These are phyloP conservation scores for Aspergillus felis DNA, from an alignment of 2,329 filamentous ascomycete genomes.

Conservation along the genomic window DNA sequence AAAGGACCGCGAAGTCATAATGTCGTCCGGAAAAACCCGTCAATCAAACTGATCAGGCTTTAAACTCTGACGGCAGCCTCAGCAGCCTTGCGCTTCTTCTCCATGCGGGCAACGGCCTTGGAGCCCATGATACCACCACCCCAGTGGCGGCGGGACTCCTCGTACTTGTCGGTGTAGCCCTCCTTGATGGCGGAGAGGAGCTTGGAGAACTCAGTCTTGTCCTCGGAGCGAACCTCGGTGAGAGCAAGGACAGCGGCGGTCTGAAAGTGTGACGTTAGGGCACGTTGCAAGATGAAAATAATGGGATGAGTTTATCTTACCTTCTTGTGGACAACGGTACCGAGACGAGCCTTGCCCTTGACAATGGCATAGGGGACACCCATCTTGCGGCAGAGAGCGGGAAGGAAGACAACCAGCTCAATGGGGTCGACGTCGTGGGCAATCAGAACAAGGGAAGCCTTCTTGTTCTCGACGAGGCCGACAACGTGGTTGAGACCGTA, in stretches of 20 bases:
- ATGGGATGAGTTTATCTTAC: slow-evolving; percentile 42
- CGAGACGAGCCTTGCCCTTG: slow-evolving; percentile 99
- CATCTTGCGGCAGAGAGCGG: slow-evolving; percentile 99
- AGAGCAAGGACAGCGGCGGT: slow-evolving; percentile 93
- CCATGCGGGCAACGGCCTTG: slow-evolving; percentile 75
- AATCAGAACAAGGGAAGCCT: slow-evolving; percentile 95
- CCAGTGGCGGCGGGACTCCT: slow-evolving; percentile 89
- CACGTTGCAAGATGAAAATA: background rate
- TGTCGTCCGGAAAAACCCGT: slow-evolving; percentile 23
- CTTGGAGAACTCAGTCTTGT: slow-evolving; percentile 98
- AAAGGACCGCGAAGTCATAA: slow-evolving; percentile 14
- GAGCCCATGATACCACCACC: slow-evolving; percentile 99
- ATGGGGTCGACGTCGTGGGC: slow-evolving; percentile 99
- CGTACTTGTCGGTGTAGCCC: slow-evolving; percentile 93
- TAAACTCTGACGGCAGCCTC: slow-evolving; percentile 98
- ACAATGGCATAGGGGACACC: slow-evolving; percentile 98
- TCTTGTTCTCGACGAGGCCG: slow-evolving; percentile 98
- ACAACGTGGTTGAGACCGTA: slow-evolving; percentile 99
- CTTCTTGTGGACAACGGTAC: slow-evolving; percentile 99
- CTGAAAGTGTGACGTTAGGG: slow-evolving; percentile 45
- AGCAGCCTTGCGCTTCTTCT: slow-evolving; percentile 92
- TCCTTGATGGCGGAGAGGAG: slow-evolving; percentile 96
- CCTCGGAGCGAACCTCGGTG: slow-evolving; percentile 95
- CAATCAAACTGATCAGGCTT: slow-evolving; percentile 30
- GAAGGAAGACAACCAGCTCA: slow-evolving; percentile 98